Percentiles rank a stretch among this genome's conserved stretches.
Evolutionary conservation across 2,329 filamentous ascomycete genomes (phyloP).

Genomic region (Gnomoniopsis smithogilvyi): DNA sequence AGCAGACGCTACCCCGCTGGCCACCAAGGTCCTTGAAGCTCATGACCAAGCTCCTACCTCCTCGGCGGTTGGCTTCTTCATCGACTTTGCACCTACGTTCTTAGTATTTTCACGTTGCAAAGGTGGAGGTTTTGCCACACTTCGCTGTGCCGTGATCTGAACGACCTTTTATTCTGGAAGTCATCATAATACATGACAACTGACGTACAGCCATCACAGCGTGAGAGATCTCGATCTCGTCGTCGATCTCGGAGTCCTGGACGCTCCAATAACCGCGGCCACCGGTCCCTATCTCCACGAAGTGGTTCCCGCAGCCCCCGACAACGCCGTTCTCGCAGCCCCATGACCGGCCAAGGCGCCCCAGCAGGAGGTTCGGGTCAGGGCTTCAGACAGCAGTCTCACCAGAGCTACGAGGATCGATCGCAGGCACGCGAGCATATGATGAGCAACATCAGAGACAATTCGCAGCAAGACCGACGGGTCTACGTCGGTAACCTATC

Average conservation of each 20-base stretch:
- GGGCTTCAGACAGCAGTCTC: slow-evolving; percentile 62
- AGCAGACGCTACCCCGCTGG: neutral
- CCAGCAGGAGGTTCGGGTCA: slow-evolving; percentile 67
- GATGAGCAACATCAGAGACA: slow-evolving; percentile 92
- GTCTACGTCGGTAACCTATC: slow-evolving; percentile 99
- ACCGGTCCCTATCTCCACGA: slow-evolving; percentile 54
- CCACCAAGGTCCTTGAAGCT: slow-evolving; percentile 13
- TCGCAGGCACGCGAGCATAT: slow-evolving; percentile 84
- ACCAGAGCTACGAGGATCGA: slow-evolving; percentile 82
- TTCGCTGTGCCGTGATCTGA: neutral
- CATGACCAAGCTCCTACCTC: neutral
- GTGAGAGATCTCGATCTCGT: slow-evolving; percentile 79
- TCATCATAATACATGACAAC: slow-evolving; percentile 21
- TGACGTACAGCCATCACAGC: slow-evolving; percentile 47
- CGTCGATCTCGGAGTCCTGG: slow-evolving; percentile 83
- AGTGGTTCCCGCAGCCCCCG: slow-evolving; percentile 38
- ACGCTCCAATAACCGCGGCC: slow-evolving; percentile 65
- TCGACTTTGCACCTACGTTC: neutral
- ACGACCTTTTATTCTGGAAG: neutral
- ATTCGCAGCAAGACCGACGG: slow-evolving; percentile 96
- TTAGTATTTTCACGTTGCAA: neutral
- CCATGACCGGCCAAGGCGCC: slow-evolving; percentile 75
- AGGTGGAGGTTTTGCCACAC: neutral
- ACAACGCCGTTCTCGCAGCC: slow-evolving; percentile 79
- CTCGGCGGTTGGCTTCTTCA: neutral